These are phyloP conservation scores for Plectosphaerella plurivora DNA, from an alignment of 2,329 filamentous ascomycete genomes.

Conservation along the genomic window DNA sequence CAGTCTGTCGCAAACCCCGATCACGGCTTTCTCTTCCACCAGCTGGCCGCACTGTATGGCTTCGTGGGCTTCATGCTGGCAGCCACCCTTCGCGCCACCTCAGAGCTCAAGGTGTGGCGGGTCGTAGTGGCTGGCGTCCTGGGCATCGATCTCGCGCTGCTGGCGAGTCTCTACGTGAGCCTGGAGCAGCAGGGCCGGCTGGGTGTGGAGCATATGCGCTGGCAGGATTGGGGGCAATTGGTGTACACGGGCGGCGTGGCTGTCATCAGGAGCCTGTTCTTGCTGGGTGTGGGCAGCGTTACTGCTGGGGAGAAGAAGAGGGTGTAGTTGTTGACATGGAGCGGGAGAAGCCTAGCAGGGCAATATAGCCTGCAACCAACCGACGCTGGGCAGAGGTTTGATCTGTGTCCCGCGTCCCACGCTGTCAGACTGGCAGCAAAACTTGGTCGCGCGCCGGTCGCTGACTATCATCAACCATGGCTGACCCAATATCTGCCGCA, in stretches of 20 bases:
- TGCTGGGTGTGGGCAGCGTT: conserved; percentile 11
- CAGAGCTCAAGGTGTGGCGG: conserved; percentile 16
- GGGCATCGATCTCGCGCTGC: conserved; percentile 13
- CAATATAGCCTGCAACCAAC: too few species aligned
- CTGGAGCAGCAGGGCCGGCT: conserved; percentile 13
- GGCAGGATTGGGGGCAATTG: conserved; percentile 15
- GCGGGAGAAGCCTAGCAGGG: too few species aligned
- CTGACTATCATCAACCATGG: too few species aligned
- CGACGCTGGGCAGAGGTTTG: too few species aligned
- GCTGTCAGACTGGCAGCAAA: too few species aligned
- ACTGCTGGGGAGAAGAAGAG: not conserved
- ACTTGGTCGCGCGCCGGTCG: too few species aligned
- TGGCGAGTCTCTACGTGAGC: conserved; percentile 12
- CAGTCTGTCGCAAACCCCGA: conserved; percentile 12
- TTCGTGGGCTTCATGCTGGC: conserved; percentile 13
- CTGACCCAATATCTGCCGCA: too few species aligned
- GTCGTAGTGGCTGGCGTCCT: conserved; percentile 11
- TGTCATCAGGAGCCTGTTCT: conserved; percentile 11
- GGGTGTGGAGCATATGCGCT: conserved; percentile 4
- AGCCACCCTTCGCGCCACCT: conserved; percentile 8
- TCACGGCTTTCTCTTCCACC: conserved; percentile 16
- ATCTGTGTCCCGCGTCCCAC: too few species aligned
- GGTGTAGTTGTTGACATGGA: not conserved
- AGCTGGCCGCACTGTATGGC: conserved; percentile 13
- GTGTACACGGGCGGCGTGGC: conserved; percentile 10